These are phyloP conservation scores for Wickerhamomyces queroliae DNA, from an alignment of 805 yeast genomes.

Conservation along the genomic window DNA sequence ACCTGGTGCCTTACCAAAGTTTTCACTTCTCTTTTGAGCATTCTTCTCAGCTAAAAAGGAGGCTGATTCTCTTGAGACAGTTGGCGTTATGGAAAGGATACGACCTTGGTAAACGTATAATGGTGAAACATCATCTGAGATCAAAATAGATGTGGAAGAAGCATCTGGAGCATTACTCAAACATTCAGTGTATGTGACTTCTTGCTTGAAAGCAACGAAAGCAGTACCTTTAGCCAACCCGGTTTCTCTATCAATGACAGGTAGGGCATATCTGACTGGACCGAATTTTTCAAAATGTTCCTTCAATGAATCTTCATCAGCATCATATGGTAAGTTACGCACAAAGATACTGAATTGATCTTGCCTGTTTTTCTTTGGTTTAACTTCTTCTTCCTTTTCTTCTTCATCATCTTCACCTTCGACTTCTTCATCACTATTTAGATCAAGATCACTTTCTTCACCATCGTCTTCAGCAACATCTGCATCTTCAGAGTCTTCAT, in stretches of 20 bases:
- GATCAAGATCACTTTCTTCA: slow-evolving; percentile 22
- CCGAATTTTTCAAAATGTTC: slow-evolving; percentile 84
- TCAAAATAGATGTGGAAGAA: slow-evolving; percentile 57
- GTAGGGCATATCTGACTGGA: slow-evolving; percentile 84
- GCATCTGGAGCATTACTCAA: slow-evolving; percentile 73
- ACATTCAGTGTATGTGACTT: slow-evolving; percentile 62
- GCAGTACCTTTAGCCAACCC: slow-evolving; percentile 93
- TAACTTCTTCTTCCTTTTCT: slow-evolving; percentile 26
- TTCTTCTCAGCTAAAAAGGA: slow-evolving; percentile 65
- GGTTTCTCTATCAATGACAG: slow-evolving; percentile 81
- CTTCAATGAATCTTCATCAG: slow-evolving; percentile 69
- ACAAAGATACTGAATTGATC: slow-evolving; percentile 76
- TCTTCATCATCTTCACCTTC: slow-evolving; percentile 29
- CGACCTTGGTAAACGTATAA: slow-evolving; percentile 91
- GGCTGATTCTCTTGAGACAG: slow-evolving; percentile 86
- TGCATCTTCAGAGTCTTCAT: slow-evolving; percentile 22
- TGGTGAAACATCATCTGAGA: slow-evolving; percentile 90
- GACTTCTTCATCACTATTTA: slow-evolving; percentile 28
- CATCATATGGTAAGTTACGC: slow-evolving; percentile 92
- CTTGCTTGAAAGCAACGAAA: slow-evolving; percentile 75
- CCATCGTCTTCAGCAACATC: slow-evolving; percentile 22
- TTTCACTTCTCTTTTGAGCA: slow-evolving; percentile 65
- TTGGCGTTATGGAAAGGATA: slow-evolving; percentile 73
- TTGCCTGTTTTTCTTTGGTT: slow-evolving; percentile 48
- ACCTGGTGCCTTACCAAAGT: slow-evolving; percentile 73